Evolutionary conservation across 202 grass and related monocot species (phyloP), one percentile per base, ranked within the genome.

Genomic region (Saccharum hybrid): DNA sequence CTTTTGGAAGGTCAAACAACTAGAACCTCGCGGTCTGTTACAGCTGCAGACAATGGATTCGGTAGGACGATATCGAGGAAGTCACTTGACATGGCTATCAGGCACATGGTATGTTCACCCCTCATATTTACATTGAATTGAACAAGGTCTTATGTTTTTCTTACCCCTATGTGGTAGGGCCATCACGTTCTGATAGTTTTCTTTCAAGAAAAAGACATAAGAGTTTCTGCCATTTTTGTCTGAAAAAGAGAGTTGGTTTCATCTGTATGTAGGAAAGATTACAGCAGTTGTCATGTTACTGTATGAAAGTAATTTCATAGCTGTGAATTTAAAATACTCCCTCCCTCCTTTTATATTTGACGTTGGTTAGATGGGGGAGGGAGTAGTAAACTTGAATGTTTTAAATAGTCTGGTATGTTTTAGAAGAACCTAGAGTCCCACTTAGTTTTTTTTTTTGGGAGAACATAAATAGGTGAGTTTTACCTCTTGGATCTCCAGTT

Each of bases 31-130:
- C 68, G 74, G 45, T 39, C 86, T 80, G 59, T 72, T 56, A 82
- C 88, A 74, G 75, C 83, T 57, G 62, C 90, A 45, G 91, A 96
- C 65, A 86, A 87, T 88, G 96, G 93, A 74, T 99, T 99, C 2
- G 97, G 93, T 33, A 90, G 93, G 82, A 99, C 91, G 45, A 96
- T 99, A 76, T 99, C 97, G 6, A 99, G 92, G 91, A 99, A 88
- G 59, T 99, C 93, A 54, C 89, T 99, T 75, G 97, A 99, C 68
- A 92, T 99, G 97, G 97, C 97, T 76, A 90, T 99, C 85, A 94
- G 59, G 76, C 97, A 99, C 72, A 99, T 99, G 93, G 97, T 99
- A 99, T 79, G 88, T 71, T 61, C 8, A 59, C 71, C 42, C 33
- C 33, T 79, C 80, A 59, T 72, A 48, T 84, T 67, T 94, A 68